These are phyloP conservation scores for Isatis tinctoria DNA, from an alignment of 345 rosid species.

Conservation along the genomic window DNA sequence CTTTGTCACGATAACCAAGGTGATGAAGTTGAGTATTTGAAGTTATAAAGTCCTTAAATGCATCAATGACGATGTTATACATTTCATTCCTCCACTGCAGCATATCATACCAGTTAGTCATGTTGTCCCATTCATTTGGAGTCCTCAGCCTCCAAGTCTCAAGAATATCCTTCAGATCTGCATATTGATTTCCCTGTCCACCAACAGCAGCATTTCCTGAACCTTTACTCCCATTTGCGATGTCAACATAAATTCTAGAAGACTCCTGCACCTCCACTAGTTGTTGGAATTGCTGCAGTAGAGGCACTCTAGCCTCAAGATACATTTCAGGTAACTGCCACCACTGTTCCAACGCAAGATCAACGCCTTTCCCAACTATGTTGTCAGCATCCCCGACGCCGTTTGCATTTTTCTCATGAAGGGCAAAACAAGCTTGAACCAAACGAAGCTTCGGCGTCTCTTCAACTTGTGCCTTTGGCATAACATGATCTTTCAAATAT, in stretches of 20 bases:
- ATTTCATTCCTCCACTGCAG: slow-evolving; percentile 99
- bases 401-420: slow-evolving; percentile 75
- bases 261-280: slow-evolving; percentile 97
- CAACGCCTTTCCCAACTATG: slow-evolving; percentile 85
- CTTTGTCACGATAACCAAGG: slow-evolving; percentile 97
- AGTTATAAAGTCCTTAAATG: slow-evolving; percentile 75
- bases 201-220: slow-evolving; percentile 57
- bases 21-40: slow-evolving; percentile 86
- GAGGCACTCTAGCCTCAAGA: slow-evolving; percentile 89
- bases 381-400: slow-evolving; percentile 90
- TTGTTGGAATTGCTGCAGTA: slow-evolving; percentile 97
- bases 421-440: slow-evolving; percentile 84
- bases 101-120: slow-evolving; percentile 95
- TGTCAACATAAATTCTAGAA: slow-evolving; percentile 78
- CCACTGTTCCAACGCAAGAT: slow-evolving; percentile 95
- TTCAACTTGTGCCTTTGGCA: slow-evolving; percentile 98
- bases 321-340: slow-evolving; percentile 99
- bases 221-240: slow-evolving; percentile 79
- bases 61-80: slow-evolving; percentile 87
- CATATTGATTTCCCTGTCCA: slow-evolving; percentile 75
- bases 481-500: slow-evolving; percentile 84
- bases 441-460: slow-evolving; percentile 94
- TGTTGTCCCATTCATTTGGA: slow-evolving; percentile 98
- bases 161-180: slow-evolving; percentile 94
- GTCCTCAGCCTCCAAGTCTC: slow-evolving; percentile 99